These are phyloP conservation scores for Cyanidioschyzon merolae DNA, from an alignment of 23 red algal genomes.

Conservation along the genomic window DNA sequence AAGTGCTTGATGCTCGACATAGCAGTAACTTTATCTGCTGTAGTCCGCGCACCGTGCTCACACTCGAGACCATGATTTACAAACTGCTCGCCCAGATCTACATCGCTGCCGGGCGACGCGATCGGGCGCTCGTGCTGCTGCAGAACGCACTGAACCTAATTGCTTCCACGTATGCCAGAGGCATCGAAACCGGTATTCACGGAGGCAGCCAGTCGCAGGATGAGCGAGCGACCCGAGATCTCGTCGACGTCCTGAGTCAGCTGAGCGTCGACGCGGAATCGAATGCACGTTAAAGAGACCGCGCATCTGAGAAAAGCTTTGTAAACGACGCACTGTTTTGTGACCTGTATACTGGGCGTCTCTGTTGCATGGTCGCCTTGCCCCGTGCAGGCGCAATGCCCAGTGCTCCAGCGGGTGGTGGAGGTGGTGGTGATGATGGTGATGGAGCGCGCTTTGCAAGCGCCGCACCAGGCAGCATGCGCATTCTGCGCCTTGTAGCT, in stretches of 20 bases:
- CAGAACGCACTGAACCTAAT: not conserved
- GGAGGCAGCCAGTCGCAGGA: conserved; percentile 1
- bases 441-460: no score
- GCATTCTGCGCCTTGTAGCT: no score
- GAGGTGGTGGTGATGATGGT: no score
- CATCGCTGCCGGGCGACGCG: not conserved
- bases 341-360: no score
- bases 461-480: no score
- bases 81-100: conserved; percentile 10
- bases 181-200: not conserved
- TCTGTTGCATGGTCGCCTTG: no score
- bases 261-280: not conserved
- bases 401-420: no score
- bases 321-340: no score
- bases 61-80: not conserved
- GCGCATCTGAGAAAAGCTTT: no score
- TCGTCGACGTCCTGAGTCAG: not conserved
- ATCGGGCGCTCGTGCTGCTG: not conserved
- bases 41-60: conserved; percentile 9
- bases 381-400: no score
- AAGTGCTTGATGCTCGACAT: not conserved
- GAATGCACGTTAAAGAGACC: no score
- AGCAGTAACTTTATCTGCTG: not conserved
- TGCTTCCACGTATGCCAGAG: not conserved
- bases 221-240: not conserved